Evolutionary conservation across 805 yeast species (phyloP), one percentile per base, ranked within the genome.

Genomic region (Monosporozyma yasuniensis): DNA sequence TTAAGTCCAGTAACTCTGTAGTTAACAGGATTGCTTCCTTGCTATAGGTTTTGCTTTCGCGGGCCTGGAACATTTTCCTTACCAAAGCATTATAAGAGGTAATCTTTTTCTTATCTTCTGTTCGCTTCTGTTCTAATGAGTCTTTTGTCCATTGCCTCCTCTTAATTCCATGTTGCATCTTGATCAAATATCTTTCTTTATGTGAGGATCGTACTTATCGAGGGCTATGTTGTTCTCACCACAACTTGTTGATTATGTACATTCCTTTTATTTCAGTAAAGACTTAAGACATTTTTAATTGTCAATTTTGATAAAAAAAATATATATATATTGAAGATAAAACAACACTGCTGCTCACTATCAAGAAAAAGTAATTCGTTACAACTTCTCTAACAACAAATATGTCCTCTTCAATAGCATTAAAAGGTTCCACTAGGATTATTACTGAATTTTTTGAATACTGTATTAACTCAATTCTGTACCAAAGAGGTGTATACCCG

Each of bases 401-500:
- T 46, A 60, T 56, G 60, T 50, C 54, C 3, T 46, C 55, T 6
- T 50, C 68, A 1, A 64, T 71, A 11, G 53, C 88, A 2, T 66
- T 86, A 42, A 81, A 81, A 57, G 96, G 96, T 11, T 84, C 95
- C 0, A 80, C 95, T 10, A 79, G 81, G 54, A 73, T 79, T 0
- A 87, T 89, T 0, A 78, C 91, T 0, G 96, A 88, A 66, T 88
- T 86, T 67, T 87, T 90, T 59, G 82, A 87, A 58, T 87, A 80
- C 63, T 78, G 91, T 48, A 81, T 90, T 48, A 84, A 87, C 61
- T 79, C 83, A 45, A 86, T 90, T 23, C 74, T 91, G 4, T 90
- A 84, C 64, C 97, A 91, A 64, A 71, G 98, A 47, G 96, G 95
- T 0, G 81, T 90, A 18, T 90, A 90, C 59, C 96, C 96, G 0